Evolutionary conservation across 768 basidiomycete species (phyloP).

Genomic region (Grammothele lineata): DNA sequence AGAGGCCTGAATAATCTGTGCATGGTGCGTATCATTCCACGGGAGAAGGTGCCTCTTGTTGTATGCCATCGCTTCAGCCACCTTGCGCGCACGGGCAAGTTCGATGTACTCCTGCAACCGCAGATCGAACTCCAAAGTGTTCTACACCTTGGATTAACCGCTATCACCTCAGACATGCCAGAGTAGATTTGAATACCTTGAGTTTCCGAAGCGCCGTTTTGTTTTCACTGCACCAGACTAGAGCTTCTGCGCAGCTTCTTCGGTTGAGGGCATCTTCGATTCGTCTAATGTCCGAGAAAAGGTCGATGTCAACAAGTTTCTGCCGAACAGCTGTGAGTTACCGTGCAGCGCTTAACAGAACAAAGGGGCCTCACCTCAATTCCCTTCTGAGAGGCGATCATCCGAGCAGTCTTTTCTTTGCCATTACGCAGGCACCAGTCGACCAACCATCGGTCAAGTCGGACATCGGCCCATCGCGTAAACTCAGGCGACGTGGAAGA

Average conservation of each 20-base stretch:
- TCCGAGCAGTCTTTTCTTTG: conserved; percentile 70
- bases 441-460: conserved; percentile 86
- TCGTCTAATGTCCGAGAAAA: conserved; percentile 84
- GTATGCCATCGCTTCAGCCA: conserved; percentile 78
- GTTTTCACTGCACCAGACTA: conserved; percentile 97
- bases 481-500: conserved; percentile 52
- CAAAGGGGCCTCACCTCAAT: conserved; percentile 57
- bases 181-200: conserved; percentile 47
- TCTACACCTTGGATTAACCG: conserved; percentile 46
- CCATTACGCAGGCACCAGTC: conserved; percentile 88
- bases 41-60: conserved; percentile 71
- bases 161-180: too few relatives aligned
- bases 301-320: conserved; percentile 86
- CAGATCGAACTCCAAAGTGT: conserved; percentile 92
- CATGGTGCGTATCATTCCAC: conserved; percentile 80
- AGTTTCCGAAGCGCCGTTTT: conserved; percentile 87
- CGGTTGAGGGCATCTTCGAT: conserved; percentile 77
- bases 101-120: conserved; percentile 97
- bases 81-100: conserved; percentile 64
- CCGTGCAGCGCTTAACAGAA: neutral
- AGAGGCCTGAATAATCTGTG: conserved; percentile 73
- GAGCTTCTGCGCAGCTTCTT: conserved; percentile 83
- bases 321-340: conserved; percentile 27
- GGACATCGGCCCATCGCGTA: conserved; percentile 71
- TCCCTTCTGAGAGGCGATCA: conserved; percentile 68